Conservation (phyloP, 805 yeast species). For the Starmerella davenportii region DNA sequence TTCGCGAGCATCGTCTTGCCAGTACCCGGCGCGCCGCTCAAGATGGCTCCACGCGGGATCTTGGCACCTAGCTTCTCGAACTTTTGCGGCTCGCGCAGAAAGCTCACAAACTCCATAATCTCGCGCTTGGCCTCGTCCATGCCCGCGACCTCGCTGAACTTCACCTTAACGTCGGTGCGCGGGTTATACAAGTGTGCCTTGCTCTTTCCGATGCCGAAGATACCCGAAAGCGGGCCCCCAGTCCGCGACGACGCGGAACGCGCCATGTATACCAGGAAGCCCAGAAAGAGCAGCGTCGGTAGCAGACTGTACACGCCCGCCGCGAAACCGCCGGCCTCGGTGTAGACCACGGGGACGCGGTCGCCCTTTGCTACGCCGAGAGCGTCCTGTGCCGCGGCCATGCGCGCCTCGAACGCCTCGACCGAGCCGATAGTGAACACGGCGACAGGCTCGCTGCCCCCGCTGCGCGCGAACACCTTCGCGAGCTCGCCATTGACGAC, state of each 20-base stretch:
- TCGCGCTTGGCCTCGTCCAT: conserved; percentile 89
- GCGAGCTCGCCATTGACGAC: conserved; percentile 62
- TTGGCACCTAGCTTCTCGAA: conserved; percentile 83
- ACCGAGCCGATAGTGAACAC: conserved; percentile 78
- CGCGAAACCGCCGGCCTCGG: conserved; percentile 47
- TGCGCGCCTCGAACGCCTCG: conserved; percentile 66
- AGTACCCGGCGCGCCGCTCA: conserved; percentile 93
- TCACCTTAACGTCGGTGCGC: conserved; percentile 63
- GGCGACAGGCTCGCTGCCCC: conserved; percentile 30
- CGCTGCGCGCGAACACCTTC: conserved; percentile 17
- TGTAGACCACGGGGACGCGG: conserved; percentile 60
- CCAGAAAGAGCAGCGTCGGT: conserved; percentile 67
- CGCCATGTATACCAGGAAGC: conserved; percentile 56
- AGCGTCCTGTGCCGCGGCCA: conserved; percentile 53
- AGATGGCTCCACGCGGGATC: conserved; percentile 86
- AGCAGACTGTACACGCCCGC: conserved; percentile 50
- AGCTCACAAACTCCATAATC: conserved; percentile 86
- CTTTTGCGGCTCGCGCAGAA: conserved; percentile 65
- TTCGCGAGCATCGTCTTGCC: conserved; percentile 86
- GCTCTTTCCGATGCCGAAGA: conserved; percentile 53
- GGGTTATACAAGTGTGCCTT: conserved; percentile 65
- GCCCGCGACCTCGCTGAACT: conserved; percentile 84
- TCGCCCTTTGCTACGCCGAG: conserved; percentile 49
- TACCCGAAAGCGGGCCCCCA: conserved; percentile 43
- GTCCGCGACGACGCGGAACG: conserved; percentile 27